Conservation (phyloP, 2,329 filamentous ascomycete species). For the Aspergillus sp. region DNA sequence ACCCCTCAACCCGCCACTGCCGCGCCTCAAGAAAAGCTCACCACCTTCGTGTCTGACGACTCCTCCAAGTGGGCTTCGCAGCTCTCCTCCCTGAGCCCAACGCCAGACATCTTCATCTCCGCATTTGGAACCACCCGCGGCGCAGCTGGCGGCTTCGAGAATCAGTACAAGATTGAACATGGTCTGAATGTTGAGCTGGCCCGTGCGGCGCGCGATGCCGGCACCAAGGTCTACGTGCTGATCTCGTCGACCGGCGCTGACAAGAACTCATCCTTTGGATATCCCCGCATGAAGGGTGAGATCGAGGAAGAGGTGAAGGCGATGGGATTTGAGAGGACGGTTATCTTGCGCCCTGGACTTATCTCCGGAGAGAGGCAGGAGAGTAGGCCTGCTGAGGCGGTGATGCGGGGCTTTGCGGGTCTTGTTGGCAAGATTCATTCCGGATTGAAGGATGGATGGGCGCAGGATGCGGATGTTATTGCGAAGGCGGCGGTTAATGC, state of each 20-base stretch:
- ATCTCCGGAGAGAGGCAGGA: slow-evolving; percentile 72
- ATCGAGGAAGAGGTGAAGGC: slow-evolving; percentile 75
- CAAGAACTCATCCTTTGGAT: slow-evolving; percentile 56
- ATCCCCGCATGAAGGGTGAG: slow-evolving; percentile 77
- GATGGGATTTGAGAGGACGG: slow-evolving; percentile 73
- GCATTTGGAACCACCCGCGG: slow-evolving; percentile 77
- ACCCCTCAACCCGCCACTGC: slow-evolving; percentile 43
- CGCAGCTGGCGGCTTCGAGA: slow-evolving; percentile 71
- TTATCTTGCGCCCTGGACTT: slow-evolving; percentile 73
- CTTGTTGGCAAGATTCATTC: slow-evolving; percentile 57
- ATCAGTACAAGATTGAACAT: slow-evolving; percentile 85
- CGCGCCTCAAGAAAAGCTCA: slow-evolving; percentile 62
- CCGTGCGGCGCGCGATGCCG: slow-evolving; percentile 69
- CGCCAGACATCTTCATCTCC: slow-evolving; percentile 70
- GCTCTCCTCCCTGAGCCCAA: slow-evolving; percentile 57
- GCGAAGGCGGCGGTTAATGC: slow-evolving; percentile 45
- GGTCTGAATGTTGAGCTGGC: slow-evolving; percentile 82
- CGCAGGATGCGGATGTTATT: slow-evolving; percentile 74
- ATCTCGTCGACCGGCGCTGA: slow-evolving; percentile 62
- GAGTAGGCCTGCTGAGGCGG: slow-evolving; percentile 59
- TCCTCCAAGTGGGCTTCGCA: slow-evolving; percentile 66
- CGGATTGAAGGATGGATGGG: slow-evolving; percentile 63
- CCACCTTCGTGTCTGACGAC: slow-evolving; percentile 67
- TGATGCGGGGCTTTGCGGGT: slow-evolving; percentile 58
- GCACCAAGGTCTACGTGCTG: slow-evolving; percentile 74